Evolutionary conservation across 2,329 filamentous ascomycete genomes (phyloP).

Genomic region (Fusarium irregulare): DNA sequence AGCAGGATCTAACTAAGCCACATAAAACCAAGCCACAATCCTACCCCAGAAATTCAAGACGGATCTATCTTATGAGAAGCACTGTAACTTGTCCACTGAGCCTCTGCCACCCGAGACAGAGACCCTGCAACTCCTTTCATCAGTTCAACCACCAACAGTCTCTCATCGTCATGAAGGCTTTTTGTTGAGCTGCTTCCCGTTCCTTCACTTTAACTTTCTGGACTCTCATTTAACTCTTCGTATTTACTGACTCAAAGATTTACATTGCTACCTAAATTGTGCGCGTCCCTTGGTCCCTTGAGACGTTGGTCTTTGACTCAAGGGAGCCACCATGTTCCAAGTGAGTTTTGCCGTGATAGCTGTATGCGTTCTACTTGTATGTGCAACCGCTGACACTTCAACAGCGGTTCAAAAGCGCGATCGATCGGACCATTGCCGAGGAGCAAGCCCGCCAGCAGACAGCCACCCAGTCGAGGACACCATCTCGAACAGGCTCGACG

Average conservation of each 20-base stretch:
- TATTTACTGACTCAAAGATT: not conserved
- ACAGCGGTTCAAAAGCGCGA: slow-evolving; percentile 84
- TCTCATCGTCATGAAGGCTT: slow-evolving; percentile 28
- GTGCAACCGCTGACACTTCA: slow-evolving; percentile 2
- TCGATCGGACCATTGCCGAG: slow-evolving; percentile 89
- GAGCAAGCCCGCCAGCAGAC: slow-evolving; percentile 84
- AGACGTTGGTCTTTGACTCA: slow-evolving; percentile 36
- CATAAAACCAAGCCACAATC: slow-evolving; percentile 21
- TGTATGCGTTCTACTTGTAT: not conserved
- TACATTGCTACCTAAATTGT: slow-evolving; percentile 5
- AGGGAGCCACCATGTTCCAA: slow-evolving; percentile 49
- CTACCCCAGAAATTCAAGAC: slow-evolving; percentile 32
- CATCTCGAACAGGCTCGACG: slow-evolving; percentile 54
- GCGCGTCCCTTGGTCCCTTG: slow-evolving; percentile 34
- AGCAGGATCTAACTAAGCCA: slow-evolving; percentile 23
- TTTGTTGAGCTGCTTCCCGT: slow-evolving; percentile 22
- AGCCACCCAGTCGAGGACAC: slow-evolving; percentile 58
- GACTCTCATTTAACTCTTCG: slow-evolving; percentile 4
- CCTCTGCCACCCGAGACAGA: slow-evolving; percentile 23
- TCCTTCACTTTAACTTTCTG: not conserved
- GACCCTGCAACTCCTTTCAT: slow-evolving; percentile 42
- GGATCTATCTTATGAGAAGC: slow-evolving; percentile 20
- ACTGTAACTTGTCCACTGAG: slow-evolving; percentile 33
- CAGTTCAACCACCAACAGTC: slow-evolving; percentile 19
- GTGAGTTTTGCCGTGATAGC: slow-evolving; percentile 36